These are phyloP conservation scores for Fusarium sp. DNA, from an alignment of 2,329 filamentous ascomycete genomes.

Conservation along the genomic window DNA sequence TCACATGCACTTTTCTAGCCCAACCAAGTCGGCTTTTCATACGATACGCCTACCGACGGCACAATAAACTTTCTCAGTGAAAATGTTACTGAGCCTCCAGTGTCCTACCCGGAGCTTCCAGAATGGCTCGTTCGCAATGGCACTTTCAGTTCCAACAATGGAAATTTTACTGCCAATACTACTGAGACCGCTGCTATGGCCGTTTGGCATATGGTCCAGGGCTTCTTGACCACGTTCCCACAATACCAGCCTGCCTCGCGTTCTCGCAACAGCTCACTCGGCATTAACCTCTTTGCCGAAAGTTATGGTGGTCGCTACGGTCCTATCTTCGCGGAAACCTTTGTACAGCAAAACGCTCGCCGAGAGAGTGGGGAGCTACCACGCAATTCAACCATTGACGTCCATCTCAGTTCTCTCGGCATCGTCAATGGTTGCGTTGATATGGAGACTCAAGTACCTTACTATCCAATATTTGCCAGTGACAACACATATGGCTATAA, in stretches of 20 bases:
- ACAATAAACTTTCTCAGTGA: conserved; percentile 61
- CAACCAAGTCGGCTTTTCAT: conserved; percentile 75
- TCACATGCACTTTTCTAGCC: conserved; percentile 58
- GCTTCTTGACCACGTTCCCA: conserved; percentile 67
- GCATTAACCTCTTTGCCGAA: conserved; percentile 74
- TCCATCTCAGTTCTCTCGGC: conserved; percentile 70
- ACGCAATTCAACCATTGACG: conserved; percentile 63
- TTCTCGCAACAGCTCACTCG: conserved; percentile 56
- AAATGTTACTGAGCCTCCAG: conserved; percentile 46
- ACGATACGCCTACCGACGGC: conserved; percentile 70
- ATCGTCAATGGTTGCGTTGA: conserved; percentile 80
- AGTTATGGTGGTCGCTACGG: conserved; percentile 78
- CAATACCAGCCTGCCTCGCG: conserved; percentile 60
- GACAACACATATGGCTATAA: conserved; percentile 74
- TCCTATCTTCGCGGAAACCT: conserved; percentile 67
- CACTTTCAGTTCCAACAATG: conserved; percentile 69
- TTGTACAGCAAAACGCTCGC: conserved; percentile 69
- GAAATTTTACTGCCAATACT: conserved; percentile 61
- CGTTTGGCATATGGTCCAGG: conserved; percentile 73
- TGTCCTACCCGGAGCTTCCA: conserved; percentile 30
- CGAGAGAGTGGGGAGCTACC: conserved; percentile 61
- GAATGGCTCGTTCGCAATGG: conserved; percentile 64
- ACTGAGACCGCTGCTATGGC: conserved; percentile 66
- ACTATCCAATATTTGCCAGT: conserved; percentile 65
- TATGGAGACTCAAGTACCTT: conserved; percentile 67